phyloP scores from a whole-genome alignment of 345 rosid species.

The Eucalyptus curtisii region DNA sequence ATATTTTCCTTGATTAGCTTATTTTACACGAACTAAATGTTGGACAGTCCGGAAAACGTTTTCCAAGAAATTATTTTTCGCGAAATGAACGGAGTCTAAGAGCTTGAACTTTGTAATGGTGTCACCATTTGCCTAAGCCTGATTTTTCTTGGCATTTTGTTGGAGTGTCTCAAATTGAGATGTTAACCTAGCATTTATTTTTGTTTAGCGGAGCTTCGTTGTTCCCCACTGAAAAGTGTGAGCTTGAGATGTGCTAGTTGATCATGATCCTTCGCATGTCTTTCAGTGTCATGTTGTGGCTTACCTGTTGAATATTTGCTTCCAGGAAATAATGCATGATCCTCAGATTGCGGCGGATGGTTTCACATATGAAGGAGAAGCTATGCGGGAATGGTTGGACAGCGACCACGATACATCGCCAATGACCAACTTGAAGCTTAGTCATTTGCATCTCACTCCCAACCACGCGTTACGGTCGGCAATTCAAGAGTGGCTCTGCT shows the following conservation, averaged over 20 bases:
- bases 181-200: background rate
- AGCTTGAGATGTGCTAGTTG: background rate
- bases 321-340: conserved; percentile 73
- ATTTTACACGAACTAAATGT: too few species aligned
- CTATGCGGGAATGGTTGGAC: conserved; percentile 46
- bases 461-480: conserved; percentile 50
- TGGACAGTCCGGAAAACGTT: too few species aligned
- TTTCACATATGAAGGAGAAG: conserved; percentile 62
- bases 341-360: conserved; percentile 79
- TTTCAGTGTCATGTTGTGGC: background rate
- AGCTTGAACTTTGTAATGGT: background rate
- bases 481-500: conserved; percentile 77
- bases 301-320: background rate
- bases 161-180: background rate
- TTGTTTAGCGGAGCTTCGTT: background rate
- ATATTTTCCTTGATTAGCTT: too few species aligned
- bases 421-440: conserved; percentile 58
- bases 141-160: background rate
- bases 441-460: conserved; percentile 45
- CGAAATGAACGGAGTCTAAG: too few species aligned
- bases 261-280: background rate
- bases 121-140: background rate
- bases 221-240: background rate
- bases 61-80: too few species aligned
- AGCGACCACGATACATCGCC: conserved; percentile 55